Conservation (phyloP, 768 basidiomycete genomes). For the Xanthoconium purpureum region DNA sequence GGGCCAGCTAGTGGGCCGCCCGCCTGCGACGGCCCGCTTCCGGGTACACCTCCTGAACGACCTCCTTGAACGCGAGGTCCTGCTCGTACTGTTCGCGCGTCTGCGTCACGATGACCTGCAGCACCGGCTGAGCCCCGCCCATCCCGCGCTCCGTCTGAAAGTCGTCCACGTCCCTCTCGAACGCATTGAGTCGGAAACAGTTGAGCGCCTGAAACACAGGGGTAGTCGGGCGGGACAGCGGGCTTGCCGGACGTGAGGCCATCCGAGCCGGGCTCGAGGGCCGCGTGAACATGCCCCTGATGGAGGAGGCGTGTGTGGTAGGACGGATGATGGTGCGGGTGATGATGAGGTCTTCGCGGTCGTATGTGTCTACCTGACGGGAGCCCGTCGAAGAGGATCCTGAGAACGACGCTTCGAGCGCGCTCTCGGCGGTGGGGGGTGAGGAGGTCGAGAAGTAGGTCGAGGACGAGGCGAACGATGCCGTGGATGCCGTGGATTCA, state of each 20-base stretch:
- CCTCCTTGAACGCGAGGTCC: conserved; percentile 32
- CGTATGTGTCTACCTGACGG: conserved; percentile 24
- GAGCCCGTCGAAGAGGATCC: conserved; percentile 7
- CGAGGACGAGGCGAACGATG: conserved; percentile 14
- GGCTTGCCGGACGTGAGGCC: conserved; percentile 27
- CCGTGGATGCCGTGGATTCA: conserved; percentile 9
- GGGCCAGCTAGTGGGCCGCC: neutral
- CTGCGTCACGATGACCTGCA: conserved; percentile 35
- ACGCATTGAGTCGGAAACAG: conserved; percentile 33
- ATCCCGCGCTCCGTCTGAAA: conserved; percentile 21
- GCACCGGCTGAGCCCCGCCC: conserved; percentile 17
- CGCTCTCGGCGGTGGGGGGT: conserved; percentile 9
- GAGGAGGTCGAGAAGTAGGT: conserved; percentile 24
- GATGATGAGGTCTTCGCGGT: conserved; percentile 32
- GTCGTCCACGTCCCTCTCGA: conserved; percentile 33
- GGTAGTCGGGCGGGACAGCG: conserved; percentile 22
- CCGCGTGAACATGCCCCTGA: conserved; percentile 27
- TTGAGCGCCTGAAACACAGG: conserved; percentile 29
- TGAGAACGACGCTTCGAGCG: conserved; percentile 1
- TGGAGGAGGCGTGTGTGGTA: conserved; percentile 19
- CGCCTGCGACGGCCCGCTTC: conserved; percentile 24
- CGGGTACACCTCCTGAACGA: conserved; percentile 26
- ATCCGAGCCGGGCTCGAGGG: conserved; percentile 32
- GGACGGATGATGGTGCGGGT: conserved; percentile 41
- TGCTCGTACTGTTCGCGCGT: conserved; percentile 34